phyloP scores from a whole-genome alignment of 2,329 filamentous ascomycete genomes.

The Pseudogymnoascus sp. region DNA sequence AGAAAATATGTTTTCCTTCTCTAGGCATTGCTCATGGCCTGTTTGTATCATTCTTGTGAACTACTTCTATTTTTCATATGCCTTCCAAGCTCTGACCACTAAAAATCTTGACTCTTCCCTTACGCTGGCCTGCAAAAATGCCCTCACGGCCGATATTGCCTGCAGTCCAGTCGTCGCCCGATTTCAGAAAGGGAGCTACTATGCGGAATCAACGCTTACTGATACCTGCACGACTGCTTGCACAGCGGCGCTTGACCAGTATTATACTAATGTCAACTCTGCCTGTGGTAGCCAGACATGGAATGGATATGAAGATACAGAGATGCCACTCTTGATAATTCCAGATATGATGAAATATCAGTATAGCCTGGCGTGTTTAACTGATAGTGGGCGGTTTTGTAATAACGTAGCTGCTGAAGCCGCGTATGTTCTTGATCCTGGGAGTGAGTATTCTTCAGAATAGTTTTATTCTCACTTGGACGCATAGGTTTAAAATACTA shows the following conservation, averaged over 20 bases:
- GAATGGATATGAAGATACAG: conserved; percentile 9
- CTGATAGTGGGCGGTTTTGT: conserved; percentile 13
- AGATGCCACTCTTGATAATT: conserved; percentile 11
- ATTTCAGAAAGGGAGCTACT: conserved; percentile 10
- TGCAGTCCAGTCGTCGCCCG: conserved; percentile 10
- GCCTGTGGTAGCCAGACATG: conserved; percentile 12
- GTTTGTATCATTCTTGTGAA: neutral
- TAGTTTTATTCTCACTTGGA: neutral
- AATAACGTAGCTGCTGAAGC: conserved; percentile 12
- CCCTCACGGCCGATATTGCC: conserved; percentile 4
- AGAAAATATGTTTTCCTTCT: neutral
- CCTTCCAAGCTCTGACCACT: conserved; percentile 9
- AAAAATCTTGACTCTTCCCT: neutral
- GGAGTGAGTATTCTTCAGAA: neutral
- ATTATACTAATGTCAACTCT: conserved; percentile 5
- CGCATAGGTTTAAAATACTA: neutral
- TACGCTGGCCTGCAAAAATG: neutral
- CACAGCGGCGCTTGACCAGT: neutral
- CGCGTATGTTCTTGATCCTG: conserved; percentile 9
- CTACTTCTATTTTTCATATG: neutral
- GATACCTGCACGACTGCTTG: conserved; percentile 7
- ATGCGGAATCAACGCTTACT: neutral
- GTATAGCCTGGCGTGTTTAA: conserved; percentile 12
- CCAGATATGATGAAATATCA: conserved; percentile 12
- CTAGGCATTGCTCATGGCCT: neutral